phyloP scores from a whole-genome alignment of 75 land plant species.

The Larix kaempferi region DNA sequence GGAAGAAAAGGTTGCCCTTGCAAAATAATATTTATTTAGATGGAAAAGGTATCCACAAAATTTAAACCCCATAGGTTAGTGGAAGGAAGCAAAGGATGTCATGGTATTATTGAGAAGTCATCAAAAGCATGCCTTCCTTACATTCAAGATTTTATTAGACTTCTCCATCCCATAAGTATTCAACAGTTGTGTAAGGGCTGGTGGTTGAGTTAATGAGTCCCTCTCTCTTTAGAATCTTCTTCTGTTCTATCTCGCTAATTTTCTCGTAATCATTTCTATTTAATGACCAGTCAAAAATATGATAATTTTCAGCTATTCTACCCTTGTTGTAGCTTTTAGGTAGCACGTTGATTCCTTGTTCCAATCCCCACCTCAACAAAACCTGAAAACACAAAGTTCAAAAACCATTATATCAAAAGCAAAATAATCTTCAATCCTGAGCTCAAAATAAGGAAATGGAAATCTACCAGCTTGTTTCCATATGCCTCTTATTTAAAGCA shows the following conservation, averaged over 20 bases:
- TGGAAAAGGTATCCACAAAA: too few species aligned
- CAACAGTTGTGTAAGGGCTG: conserved; percentile 40
- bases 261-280: conserved; percentile 27
- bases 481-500: too few species aligned
- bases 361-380: conserved; percentile 38
- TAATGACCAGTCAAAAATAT: conserved; percentile 39
- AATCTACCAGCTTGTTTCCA: too few species aligned
- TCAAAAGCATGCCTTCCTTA: neutral
- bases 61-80: too few species aligned
- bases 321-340: conserved; percentile 49
- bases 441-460: too few species aligned
- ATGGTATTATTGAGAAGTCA: too few species aligned
- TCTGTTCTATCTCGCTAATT: conserved; percentile 27
- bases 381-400: conserved; percentile 25
- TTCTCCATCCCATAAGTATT: conserved; percentile 75
- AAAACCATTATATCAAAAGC: neutral
- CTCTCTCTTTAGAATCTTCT: neutral
- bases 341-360: conserved; percentile 37
- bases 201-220: conserved; percentile 11
- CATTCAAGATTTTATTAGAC: neutral
- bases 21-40: too few species aligned
- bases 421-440: too few species aligned
- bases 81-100: too few species aligned
- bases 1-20: too few species aligned
- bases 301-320: conserved; percentile 40